Base-by-base conservation (phyloP, 1,284 basidiomycete genomes). In the Cronartium quercuum region DNA sequence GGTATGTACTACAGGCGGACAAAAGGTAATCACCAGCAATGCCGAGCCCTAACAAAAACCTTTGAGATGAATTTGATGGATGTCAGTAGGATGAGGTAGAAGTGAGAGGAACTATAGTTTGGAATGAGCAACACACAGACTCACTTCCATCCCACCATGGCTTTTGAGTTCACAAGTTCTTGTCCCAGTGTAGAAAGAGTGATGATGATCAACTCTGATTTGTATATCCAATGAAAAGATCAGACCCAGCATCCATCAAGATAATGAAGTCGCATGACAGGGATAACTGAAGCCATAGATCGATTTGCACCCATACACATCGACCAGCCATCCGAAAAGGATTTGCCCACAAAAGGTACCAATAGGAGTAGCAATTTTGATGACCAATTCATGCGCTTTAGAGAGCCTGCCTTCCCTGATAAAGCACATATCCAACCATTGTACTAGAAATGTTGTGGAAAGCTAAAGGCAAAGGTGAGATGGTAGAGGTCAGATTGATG, bases 11-110 rank as follows among this genome's bases (percentile, higher is more conserved):
- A 76, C 82, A 82, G 42, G 85, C 83, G 0, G 84, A 85, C 88
- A 91, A 89, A 13, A 90, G 90, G 80, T 91, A 91, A 82, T 92
- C 91, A 57, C 91, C 91, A 38, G 91, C 91, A 5, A 92, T 89
- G 29, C 80, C 81, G 60, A 80, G 5, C n/a, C 41, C 80, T 76
- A 80, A 78, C 63, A 80, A 44, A 44, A 74, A 67, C 42, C 73
- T n/a, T 66, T 61, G 41, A 38, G 4, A 51, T n/a, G n/a, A n/a
- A n/a, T n/a, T n/a, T n/a, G 42, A 89, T 89, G 21, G 90, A 82
- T 0, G 89, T 89, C 63, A 90, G n/a, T n/a, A n/a, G n/a, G n/a
- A n/a, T n/a, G n/a, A n/a, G n/a, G n/a, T n/a, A n/a, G n/a, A n/a
- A n/a, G n/a, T n/a, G n/a, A n/a, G n/a, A n/a, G n/a, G n/a, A n/a